Evolutionary conservation across 768 basidiomycete species (phyloP).

Genomic region (Dacryopinax spathularia): DNA sequence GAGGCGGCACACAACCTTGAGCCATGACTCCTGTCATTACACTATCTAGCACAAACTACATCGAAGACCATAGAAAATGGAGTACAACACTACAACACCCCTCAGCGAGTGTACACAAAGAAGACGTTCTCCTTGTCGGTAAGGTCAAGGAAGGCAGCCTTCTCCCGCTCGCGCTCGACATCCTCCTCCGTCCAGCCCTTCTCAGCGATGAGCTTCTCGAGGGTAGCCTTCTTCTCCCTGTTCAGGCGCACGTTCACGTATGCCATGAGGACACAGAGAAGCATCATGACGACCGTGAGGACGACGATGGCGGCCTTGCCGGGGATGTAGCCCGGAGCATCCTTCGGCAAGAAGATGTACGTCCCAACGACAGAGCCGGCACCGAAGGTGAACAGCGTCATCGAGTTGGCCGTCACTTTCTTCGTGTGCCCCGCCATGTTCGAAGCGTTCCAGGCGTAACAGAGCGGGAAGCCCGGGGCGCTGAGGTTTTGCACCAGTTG

Average conservation of each 20-base stretch:
- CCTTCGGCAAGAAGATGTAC: background rate
- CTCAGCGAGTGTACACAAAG: background rate
- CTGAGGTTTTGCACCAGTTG: slow-evolving; percentile 27
- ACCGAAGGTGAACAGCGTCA: background rate
- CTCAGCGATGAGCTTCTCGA: background rate
- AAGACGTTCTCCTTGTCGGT: background rate
- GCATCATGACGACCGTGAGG: background rate
- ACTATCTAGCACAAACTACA: too few species aligned
- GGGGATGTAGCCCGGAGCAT: background rate
- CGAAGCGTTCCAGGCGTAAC: slow-evolving; percentile 51
- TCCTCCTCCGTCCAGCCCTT: background rate
- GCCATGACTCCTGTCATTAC: too few species aligned
- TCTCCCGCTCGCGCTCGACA: background rate
- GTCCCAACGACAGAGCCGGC: background rate
- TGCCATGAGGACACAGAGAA: background rate
- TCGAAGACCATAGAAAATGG: too few species aligned
- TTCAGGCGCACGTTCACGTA: background rate
- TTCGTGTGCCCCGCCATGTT: slow-evolving; percentile 54
- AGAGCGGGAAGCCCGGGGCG: slow-evolving; percentile 28
- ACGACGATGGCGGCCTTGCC: background rate
- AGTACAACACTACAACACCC: too few species aligned
- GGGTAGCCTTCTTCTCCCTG: background rate
- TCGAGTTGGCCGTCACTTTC: slow-evolving; percentile 5
- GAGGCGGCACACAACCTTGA: too few species aligned
- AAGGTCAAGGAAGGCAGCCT: background rate